Base-by-base conservation (phyloP, 441 rosid species). In the Iberis amara region DNA sequence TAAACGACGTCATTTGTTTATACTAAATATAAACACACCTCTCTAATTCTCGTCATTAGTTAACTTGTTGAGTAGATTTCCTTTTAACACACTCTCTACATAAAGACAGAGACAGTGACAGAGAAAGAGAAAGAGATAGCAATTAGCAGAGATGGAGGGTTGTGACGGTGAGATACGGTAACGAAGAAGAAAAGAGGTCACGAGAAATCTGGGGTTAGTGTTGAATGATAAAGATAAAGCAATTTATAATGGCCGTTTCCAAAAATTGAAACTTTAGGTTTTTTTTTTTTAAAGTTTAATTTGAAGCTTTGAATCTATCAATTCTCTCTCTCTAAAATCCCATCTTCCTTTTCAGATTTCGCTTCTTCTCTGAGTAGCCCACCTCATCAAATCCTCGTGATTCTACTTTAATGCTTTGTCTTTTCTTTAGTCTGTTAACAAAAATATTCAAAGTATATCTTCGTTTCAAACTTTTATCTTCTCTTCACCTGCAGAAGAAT, bases 381-480 rank as follows among this genome's bases (percentile, higher is more conserved):
- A 55, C 13, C 26, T 67, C 71, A 67, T 61, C 67, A 52, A 55
- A 23, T 38, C 24, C 67, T 61, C 66, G 71, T 67, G 71, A 67
- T 55, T 55, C 52, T 30, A 9, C 68, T 67, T 52, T 69, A 46
- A 66, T 59, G 71, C 69, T 9, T 52, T 62, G 5, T 15, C 9
- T 36, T 38, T 26, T 43, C 40, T 26, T 24, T 47, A 52, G 36
- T 28, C 31, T 33, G 61, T 59, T 36, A 18, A 18, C 21, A 14
- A 54, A 48, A 45, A 36, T 60, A 33, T 10, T 33, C 11, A 33
- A 33, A 33, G 11, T 8, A 33, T 30, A 30, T 30, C 33, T 30
- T 6, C 33, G 38, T 60, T 61, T 60, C 66, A 60, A 67, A 66
- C 52, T 53, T 55, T 26, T 33, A 31, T 41, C 39, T 39, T 7